Conservation (phyloP, 2,329 filamentous ascomycete species). For the Verticillium klebahnii region DNA sequence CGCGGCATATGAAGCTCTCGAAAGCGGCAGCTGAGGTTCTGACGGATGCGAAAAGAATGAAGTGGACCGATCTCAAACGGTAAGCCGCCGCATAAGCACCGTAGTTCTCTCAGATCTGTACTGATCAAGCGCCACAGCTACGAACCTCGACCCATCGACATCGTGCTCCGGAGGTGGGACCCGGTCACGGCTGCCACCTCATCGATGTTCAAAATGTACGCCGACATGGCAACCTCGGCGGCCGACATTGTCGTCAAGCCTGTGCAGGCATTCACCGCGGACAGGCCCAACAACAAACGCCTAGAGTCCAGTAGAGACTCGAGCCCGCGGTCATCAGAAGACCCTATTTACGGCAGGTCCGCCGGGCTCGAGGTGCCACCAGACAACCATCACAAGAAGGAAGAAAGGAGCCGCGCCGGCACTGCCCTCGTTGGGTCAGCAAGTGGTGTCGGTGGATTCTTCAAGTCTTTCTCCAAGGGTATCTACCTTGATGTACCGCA, state of each 20-base stretch:
- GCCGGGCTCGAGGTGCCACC: not conserved
- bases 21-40: conserved; percentile 49
- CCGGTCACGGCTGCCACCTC: conserved; percentile 21
- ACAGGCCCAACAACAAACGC: not conserved
- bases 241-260: conserved; percentile 15
- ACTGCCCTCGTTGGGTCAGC: conserved; percentile 9
- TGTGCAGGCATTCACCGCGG: conserved; percentile 7
- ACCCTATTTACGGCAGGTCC: not conserved
- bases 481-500: conserved; percentile 42
- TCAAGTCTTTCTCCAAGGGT: conserved; percentile 25
- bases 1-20: conserved; percentile 39
- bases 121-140: conserved; percentile 22
- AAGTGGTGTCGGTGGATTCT: conserved; percentile 27
- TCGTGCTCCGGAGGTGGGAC: conserved; percentile 28
- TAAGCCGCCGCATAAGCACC: not conserved
- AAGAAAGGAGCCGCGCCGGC: conserved; percentile 1
- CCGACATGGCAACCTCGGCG: conserved; percentile 9
- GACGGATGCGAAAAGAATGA: conserved; percentile 44
- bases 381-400: not conserved
- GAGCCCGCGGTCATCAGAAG: not conserved
- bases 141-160: conserved; percentile 30
- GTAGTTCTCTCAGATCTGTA: conserved; percentile 1
- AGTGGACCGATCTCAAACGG: conserved; percentile 28
- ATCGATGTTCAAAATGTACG: conserved; percentile 6
- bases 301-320: not conserved